Percentiles rank a stretch among this genome's conserved stretches.
Conservation (phyloP, 2,329 filamentous ascomycete genomes). For the Aspergillus tanneri region DNA sequence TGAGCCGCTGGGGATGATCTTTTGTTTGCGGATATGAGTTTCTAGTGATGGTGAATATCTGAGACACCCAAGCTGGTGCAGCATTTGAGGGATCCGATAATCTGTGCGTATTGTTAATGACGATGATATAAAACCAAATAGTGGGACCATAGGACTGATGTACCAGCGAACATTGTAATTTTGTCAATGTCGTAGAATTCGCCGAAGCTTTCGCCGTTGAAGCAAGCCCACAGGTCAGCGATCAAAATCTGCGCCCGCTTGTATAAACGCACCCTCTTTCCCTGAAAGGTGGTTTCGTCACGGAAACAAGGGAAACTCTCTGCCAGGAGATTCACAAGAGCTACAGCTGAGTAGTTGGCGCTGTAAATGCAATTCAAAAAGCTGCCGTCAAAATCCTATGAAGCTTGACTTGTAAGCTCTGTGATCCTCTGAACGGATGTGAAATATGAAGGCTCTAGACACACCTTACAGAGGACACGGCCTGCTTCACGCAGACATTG, state of each 20-base stretch:
- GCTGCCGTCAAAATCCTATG: constrained; percentile 71
- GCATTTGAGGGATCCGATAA: constrained; percentile 92
- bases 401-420: constrained; percentile 3
- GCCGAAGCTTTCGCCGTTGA: constrained; percentile 76
- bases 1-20: constrained; percentile 68
- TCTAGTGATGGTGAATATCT: constrained; percentile 80
- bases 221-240: constrained; percentile 95
- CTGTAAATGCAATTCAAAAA: constrained; percentile 71
- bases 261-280: constrained; percentile 73
- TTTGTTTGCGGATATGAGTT: constrained; percentile 63
- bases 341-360: constrained; percentile 76
- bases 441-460: constrained; percentile 12
- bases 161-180: constrained; percentile 92
- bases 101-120: constrained; percentile 52
- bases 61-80: constrained; percentile 78
- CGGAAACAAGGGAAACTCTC: constrained; percentile 81
- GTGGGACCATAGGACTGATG: neutral
- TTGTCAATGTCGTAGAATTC: constrained; percentile 87
- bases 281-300: constrained; percentile 75
- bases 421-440: neutral
- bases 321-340: constrained; percentile 80
- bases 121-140: neutral
- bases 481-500: constrained; percentile 80
- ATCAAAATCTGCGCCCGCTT: constrained; percentile 96
- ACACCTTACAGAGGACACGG: constrained; percentile 72